phyloP scores from a whole-genome alignment of 2,329 filamentous ascomycete genomes.

The Colletotrichum sp. region DNA sequence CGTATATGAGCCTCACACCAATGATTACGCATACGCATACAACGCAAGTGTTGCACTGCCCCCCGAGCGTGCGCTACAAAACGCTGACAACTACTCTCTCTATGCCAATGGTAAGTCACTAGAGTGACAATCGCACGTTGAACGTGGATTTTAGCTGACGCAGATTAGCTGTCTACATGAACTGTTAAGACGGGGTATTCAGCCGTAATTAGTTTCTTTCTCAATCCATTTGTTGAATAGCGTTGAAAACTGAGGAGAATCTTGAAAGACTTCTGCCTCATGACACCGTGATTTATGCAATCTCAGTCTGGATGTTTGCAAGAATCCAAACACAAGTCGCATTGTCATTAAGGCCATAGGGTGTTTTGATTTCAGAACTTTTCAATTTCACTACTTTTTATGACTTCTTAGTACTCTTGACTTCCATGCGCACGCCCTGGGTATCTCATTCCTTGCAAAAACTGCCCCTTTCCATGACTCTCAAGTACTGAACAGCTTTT shows the following conservation, averaged over 20 bases:
- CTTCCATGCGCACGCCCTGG: background rate
- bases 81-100: constrained; percentile 26
- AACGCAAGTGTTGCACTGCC: constrained; percentile 21
- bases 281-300: background rate
- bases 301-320: background rate
- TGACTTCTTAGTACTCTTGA: background rate
- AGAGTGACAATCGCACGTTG: background rate
- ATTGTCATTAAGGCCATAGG: background rate
- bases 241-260: background rate
- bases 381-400: background rate
- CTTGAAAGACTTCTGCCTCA: fast-evolving
- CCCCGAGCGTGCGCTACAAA: constrained; percentile 17
- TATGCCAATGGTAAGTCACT: constrained; percentile 8
- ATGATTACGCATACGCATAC: constrained; percentile 25
- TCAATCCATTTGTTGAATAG: too few relatives aligned
- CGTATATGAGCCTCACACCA: constrained; percentile 23
- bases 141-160: background rate
- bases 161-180: background rate
- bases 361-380: background rate
- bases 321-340: background rate
- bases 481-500: background rate
- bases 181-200: background rate
- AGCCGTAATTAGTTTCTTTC: too few relatives aligned
- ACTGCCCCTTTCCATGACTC: background rate
- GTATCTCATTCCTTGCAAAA: background rate